Evolutionary conservation across 305 asterid genomes (phyloP).

Genomic region (Fraxinus sp.): DNA sequence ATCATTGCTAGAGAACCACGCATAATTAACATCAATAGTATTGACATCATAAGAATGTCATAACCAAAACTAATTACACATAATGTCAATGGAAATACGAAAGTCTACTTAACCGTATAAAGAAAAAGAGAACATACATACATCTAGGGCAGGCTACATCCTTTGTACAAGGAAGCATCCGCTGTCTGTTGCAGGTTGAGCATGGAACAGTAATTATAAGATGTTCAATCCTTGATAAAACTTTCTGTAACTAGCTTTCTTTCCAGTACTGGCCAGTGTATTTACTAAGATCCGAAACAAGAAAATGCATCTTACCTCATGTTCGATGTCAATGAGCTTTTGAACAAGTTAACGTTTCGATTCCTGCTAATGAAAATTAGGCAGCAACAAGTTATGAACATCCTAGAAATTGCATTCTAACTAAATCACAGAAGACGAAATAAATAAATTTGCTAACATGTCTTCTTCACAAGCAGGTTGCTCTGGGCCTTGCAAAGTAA

Average conservation of each 20-base stretch:
- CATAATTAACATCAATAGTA: not conserved
- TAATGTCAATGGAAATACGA: not conserved
- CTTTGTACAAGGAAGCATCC: constrained; percentile 45
- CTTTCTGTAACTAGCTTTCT: constrained; percentile 14
- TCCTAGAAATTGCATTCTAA: not conserved
- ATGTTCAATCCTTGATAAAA: not conserved
- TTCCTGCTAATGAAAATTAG: constrained; percentile 50
- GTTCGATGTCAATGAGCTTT: constrained; percentile 54
- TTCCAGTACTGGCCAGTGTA: not conserved
- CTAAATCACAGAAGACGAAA: constrained; percentile 10
- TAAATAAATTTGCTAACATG: constrained; percentile 44
- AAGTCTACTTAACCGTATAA: not conserved
- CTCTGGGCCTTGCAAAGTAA: constrained; percentile 72
- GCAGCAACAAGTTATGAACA: constrained; percentile 22
- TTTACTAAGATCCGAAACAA: not conserved
- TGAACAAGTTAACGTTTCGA: constrained; percentile 65
- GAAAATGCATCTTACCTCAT: constrained; percentile 51
- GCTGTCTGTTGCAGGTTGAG: constrained; percentile 41
- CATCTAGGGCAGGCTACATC: constrained; percentile 50
- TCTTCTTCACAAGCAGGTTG: constrained; percentile 65
- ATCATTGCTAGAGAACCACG: not conserved
- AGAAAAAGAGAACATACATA: constrained; percentile 27
- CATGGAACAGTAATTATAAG: constrained; percentile 26
- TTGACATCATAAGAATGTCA: not conserved
- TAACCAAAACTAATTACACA: not conserved